These are phyloP conservation scores for Pleurotus citrinopileatus DNA, from an alignment of 768 basidiomycete genomes.

Conservation along the genomic window DNA sequence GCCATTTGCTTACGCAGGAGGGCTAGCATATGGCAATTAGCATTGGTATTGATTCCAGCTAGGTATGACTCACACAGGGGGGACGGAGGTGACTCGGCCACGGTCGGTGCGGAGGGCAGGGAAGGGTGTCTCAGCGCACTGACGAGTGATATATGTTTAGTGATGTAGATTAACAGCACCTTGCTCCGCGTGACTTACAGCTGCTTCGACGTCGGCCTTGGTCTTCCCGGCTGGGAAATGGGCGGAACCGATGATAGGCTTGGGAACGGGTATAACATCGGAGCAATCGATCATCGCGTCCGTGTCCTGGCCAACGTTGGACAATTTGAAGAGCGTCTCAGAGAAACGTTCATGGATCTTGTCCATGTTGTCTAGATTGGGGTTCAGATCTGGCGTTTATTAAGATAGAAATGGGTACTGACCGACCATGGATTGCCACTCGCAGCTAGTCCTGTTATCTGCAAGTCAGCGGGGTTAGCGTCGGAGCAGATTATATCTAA, in stretches of 20 bases:
- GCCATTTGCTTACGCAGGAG: neutral
- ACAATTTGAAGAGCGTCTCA: conserved; percentile 41
- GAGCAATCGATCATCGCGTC: conserved; percentile 38
- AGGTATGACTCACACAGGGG: conserved; percentile 2
- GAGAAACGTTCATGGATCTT: conserved; percentile 32
- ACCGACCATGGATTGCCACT: conserved; percentile 44
- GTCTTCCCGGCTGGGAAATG: conserved; percentile 30
- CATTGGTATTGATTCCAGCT: neutral
- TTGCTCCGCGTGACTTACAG: conserved; percentile 15
- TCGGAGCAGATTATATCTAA: neutral
- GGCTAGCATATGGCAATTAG: neutral
- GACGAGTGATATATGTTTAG: conserved; percentile 11
- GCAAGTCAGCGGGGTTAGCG: conserved; percentile 1
- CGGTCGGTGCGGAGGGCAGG: conserved; percentile 28
- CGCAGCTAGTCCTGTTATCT: conserved; percentile 44
- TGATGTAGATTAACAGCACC: conserved; percentile 16
- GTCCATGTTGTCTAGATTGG: conserved; percentile 23
- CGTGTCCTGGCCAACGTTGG: conserved; percentile 36
- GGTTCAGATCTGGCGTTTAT: too few relatives aligned
- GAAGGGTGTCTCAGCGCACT: conserved; percentile 33
- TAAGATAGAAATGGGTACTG: conserved; percentile 9
- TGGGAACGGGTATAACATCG: conserved; percentile 38
- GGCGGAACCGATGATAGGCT: conserved; percentile 21
- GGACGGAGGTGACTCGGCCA: conserved; percentile 12
- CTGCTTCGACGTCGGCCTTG: conserved; percentile 27